These are phyloP conservation scores for Neoboletus brunneissimus DNA, from an alignment of 768 basidiomycete genomes.

Conservation along the genomic window DNA sequence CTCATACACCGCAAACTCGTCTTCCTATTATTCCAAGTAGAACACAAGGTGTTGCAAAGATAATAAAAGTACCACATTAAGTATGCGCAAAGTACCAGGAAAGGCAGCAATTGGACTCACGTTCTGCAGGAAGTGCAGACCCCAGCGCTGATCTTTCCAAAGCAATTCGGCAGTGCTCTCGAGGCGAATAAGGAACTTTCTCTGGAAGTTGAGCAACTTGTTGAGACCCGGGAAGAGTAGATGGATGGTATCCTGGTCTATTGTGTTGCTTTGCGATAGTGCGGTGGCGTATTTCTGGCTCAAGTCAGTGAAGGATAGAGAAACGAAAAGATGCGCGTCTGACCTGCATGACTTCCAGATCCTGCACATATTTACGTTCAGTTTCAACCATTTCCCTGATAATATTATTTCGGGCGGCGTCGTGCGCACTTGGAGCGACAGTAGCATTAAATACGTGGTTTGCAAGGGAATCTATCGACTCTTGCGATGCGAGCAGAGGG, in stretches of 20 bases:
- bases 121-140: constrained; percentile 76
- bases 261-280: constrained; percentile 74
- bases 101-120: constrained; percentile 44
- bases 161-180: constrained; percentile 81
- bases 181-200: constrained; percentile 86
- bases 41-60: constrained; percentile 22
- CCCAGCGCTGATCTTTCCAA: constrained; percentile 88
- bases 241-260: constrained; percentile 95
- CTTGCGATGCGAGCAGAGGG: constrained; percentile 50
- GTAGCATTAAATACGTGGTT: constrained; percentile 41
- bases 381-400: constrained; percentile 91
- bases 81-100: constrained; percentile 24
- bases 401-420: constrained; percentile 70
- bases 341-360: constrained; percentile 95
- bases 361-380: constrained; percentile 94
- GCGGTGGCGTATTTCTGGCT: constrained; percentile 84
- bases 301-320: constrained; percentile 14
- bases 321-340: constrained; percentile 24
- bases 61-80: constrained; percentile 44
- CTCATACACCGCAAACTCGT: constrained; percentile 93
- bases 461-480: constrained; percentile 56
- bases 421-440: constrained; percentile 53
- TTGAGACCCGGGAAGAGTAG: constrained; percentile 92
- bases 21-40: constrained; percentile 69
- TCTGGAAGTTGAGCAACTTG: constrained; percentile 94